A percentile compares a stretch with the other conserved stretches of the same genome.
phyloP scores from a whole-genome alignment of 306 rosid species.

The Calophaca sinica region DNA sequence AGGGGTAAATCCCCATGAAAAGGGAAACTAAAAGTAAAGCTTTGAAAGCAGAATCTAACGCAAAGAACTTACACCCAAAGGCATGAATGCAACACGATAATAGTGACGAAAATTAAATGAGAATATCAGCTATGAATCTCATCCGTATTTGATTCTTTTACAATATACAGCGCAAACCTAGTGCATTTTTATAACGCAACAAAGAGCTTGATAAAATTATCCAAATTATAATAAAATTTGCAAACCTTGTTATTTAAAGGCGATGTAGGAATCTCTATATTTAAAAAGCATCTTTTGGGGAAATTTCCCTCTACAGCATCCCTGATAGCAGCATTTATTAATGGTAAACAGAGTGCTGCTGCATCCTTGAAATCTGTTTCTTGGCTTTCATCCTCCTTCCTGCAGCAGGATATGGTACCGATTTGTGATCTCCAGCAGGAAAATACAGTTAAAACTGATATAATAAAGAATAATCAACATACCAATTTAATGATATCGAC shows the following conservation, averaged over 20 bases:
- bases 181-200: slow-evolving; percentile 7
- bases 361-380: slow-evolving; percentile 91
- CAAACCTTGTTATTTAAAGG: slow-evolving; percentile 78
- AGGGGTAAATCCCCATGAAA: slow-evolving; percentile 11
- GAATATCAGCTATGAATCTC: too few relatives aligned
- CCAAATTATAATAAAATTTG: slow-evolving; percentile 28
- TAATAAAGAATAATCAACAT: slow-evolving; percentile 34
- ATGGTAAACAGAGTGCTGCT: slow-evolving; percentile 70
- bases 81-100: too few relatives aligned
- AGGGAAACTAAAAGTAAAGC: neutral
- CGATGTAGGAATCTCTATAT: slow-evolving; percentile 78
- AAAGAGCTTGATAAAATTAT: slow-evolving; percentile 17
- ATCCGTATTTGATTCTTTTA: neutral
- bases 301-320: slow-evolving; percentile 73
- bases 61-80: neutral
- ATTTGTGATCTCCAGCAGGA: slow-evolving; percentile 33
- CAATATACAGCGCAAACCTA: slow-evolving; percentile 1
- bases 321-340: slow-evolving; percentile 76
- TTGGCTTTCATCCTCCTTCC: slow-evolving; percentile 92
- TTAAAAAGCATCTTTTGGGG: slow-evolving; percentile 57
- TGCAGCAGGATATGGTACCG: slow-evolving; percentile 45
- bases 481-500: slow-evolving; percentile 88
- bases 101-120: too few relatives aligned
- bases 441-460: slow-evolving; percentile 40
- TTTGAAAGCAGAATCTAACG: neutral